Percentiles rank a stretch among this genome's conserved stretches.
These are phyloP conservation scores for Litsea cubeba DNA, from an alignment of 164 flowering plant species.

Conservation along the genomic window DNA sequence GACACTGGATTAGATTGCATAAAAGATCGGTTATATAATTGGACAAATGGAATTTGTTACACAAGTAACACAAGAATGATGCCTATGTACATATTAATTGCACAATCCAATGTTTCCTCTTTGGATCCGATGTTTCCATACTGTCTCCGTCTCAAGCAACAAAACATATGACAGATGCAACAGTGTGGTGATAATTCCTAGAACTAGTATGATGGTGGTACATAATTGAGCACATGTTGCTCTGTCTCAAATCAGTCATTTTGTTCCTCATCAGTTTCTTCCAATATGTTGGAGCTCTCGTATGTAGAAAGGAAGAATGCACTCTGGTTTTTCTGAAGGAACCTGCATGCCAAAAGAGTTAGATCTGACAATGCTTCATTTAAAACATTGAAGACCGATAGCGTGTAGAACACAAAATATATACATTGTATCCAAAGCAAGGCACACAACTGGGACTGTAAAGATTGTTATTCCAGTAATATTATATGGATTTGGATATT, in stretches of 20 bases:
- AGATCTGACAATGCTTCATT: not conserved
- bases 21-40: too few species aligned
- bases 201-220: not conserved
- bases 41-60: too few species aligned
- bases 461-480: too few species aligned
- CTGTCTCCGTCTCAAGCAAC: too few species aligned
- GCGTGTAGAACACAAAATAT: not conserved
- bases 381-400: not conserved
- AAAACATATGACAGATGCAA: not conserved
- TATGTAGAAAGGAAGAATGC: constrained; percentile 49
- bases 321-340: constrained; percentile 55
- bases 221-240: not conserved
- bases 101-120: too few species aligned
- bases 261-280: constrained; percentile 19
- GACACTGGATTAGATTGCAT: too few species aligned
- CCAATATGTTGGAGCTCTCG: constrained; percentile 24
- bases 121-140: too few species aligned
- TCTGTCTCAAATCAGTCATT: not conserved
- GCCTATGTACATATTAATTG: too few species aligned
- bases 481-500: not conserved
- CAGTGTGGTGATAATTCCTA: not conserved
- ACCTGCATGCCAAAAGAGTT: constrained; percentile 30
- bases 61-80: too few species aligned
- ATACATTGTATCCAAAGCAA: not conserved
- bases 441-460: not conserved